Evolutionary conservation across 306 rosid species (phyloP), one percentile per base, ranked within the genome.

Genomic region (Vicia sativa): DNA sequence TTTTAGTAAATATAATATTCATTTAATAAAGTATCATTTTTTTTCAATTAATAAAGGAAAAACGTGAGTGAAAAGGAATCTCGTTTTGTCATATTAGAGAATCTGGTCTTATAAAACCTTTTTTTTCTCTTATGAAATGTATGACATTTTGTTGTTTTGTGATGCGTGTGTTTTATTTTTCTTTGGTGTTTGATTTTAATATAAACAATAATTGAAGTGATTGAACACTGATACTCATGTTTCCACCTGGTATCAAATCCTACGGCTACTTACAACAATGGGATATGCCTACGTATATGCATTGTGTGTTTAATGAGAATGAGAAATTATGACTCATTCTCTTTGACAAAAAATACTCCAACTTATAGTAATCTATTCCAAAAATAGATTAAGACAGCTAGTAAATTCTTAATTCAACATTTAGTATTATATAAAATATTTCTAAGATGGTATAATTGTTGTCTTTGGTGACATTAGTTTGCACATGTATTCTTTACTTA

Each of bases 61-160:
- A 53, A 53, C 34, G 59, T 53, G 35, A 23, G 9, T 2, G 6
- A 23, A 37, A 21, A 56, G 57, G 11, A 39, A 6, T 15, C 54
- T 46, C 3, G 54, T 7, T 34, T 34, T 34, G 38, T 34, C 9
- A 34, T 9, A 34, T 34, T 34, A 34, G 9, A 34, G 38, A 34
- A 34, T 34, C 38, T 34, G 38, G 38, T 34, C 38, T 34, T 34
- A 34, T 1, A 34, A 34, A 34, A 34, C 9, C 38, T 34, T 34
- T 34, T 42, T 42, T 38, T 3, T 52, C 0, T 16, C 38, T 34
- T 34, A 0, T 34, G 9, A 34, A 4, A 67, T 28, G 34, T 50
- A 43, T 45, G 37, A 42, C 49, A 10, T 31, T 26, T 81, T 74
- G 82, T 81, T 72, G 72, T 70, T 31, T 69, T 64, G 54, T 25